Percentiles rank a stretch among this genome's conserved stretches.
These are phyloP conservation scores for Zancudomyces culisetae DNA, from an alignment of 371 early-diverging fungal genomes.

Conservation along the genomic window DNA sequence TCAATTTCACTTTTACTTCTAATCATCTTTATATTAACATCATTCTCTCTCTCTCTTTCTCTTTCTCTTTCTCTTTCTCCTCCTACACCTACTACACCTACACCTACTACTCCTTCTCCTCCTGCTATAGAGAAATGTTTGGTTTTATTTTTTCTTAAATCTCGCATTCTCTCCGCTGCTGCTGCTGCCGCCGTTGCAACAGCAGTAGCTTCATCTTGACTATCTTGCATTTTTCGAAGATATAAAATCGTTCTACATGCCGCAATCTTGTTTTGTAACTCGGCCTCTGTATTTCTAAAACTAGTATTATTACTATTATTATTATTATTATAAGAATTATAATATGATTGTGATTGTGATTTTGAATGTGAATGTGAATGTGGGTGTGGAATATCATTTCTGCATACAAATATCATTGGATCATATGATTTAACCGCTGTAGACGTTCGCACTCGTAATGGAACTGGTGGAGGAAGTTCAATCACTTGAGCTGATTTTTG, in stretches of 20 bases:
- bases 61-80: not conserved
- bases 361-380: not conserved
- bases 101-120: not conserved
- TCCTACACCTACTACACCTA: not conserved
- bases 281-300: not conserved
- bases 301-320: not conserved
- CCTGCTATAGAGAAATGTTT: not conserved
- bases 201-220: not conserved
- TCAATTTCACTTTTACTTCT: too few relatives aligned
- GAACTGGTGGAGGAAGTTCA: slow-evolving; percentile 4
- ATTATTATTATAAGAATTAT: not conserved
- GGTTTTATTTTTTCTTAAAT: not conserved
- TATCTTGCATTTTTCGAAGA: not conserved
- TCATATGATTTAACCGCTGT: not conserved
- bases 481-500: too few relatives aligned
- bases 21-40: too few relatives aligned
- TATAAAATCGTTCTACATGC: not conserved
- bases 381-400: not conserved
- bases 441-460: not conserved
- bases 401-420: not conserved
- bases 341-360: not conserved
- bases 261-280: not conserved
- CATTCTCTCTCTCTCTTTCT: not conserved
- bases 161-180: not conserved
- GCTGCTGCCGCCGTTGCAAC: not conserved